Evolutionary conservation across 2,329 filamentous ascomycete genomes (phyloP), one percentile per base, ranked within the genome.

Genomic region (Fusarium albidum): DNA sequence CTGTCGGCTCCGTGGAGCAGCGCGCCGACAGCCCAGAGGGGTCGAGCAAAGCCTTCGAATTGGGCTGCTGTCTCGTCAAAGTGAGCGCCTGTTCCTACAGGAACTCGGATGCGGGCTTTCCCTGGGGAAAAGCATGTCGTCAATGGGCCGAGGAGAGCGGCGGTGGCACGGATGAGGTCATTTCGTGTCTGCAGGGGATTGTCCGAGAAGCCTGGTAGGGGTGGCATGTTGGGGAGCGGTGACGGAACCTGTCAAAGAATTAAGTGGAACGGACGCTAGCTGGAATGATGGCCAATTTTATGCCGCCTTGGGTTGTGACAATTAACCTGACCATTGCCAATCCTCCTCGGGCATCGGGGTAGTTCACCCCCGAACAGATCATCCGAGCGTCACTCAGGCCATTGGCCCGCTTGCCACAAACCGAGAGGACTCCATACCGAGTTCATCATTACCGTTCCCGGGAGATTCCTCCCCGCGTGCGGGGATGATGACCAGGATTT

Each of bases 1-100:
- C 52, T 45, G 13, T 42, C 39, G 6, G 55, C 32, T 1, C 60
- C 55, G 4, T 80, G 82, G 1, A 89, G 50, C 1, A 75, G 49
- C 2, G 67, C 67, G 0, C 65, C 69, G 1, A 75, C 61, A 0
- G 67, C 68, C 72, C 72, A 76, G 0, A 77, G 43, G 1, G 75
- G 75, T 2, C 75, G 64, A 0, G 77, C 77, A 52, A 76, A 80
- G 0, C 78, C 78, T 42, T 80, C 77, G 0, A 80, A 63, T 51
- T 79, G 75, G 1, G 77, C 78, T 1, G 78, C 75, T 0, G 61
- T 63, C 39, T 79, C 77, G 49, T 77, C 75, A 33, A 80, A 80
- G 32, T 74, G 71, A 0, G 76, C 69, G 3, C 66, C 77, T 1
- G 77, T 77, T 0, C 67, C 65, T 1, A 71, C 52, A 1, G 75